phyloP scores from a whole-genome alignment of 352 stramenopile species.

The Pythium coloratum region DNA sequence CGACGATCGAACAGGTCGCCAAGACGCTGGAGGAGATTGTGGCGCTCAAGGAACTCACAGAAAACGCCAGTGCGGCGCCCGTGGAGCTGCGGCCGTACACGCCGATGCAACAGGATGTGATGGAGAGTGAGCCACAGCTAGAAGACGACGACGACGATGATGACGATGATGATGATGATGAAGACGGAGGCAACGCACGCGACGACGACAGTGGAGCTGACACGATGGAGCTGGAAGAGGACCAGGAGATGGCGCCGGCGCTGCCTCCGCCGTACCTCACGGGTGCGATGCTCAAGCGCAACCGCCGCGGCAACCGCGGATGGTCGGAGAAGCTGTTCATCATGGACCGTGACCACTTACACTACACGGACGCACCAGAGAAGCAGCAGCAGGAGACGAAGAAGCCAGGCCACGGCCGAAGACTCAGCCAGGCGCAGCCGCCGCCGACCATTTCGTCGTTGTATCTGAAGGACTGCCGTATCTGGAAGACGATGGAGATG shows the following conservation, averaged over 20 bases:
- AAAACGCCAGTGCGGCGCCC: background rate
- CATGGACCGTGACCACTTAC: conserved; percentile 66
- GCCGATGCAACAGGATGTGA: conserved; percentile 28
- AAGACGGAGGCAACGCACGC: conserved; percentile 51
- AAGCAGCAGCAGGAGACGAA: conserved; percentile 25
- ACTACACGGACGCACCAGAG: conserved; percentile 54
- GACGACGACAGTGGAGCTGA: conserved; percentile 45
- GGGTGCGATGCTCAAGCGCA: conserved; percentile 70
- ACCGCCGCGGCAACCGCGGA: conserved; percentile 63
- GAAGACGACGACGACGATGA: conserved; percentile 46
- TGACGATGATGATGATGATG: conserved; percentile 45
- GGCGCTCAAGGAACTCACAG: conserved; percentile 29
- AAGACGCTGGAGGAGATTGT: conserved; percentile 45
- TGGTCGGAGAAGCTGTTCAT: conserved; percentile 78
- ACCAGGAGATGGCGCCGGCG: conserved; percentile 30
- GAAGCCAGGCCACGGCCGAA: conserved; percentile 11
- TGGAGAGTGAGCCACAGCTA: conserved; percentile 62
- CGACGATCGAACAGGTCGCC: conserved; percentile 48
- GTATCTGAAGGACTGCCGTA: conserved; percentile 65
- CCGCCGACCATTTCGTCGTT: conserved; percentile 55
- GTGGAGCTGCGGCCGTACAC: conserved; percentile 71
- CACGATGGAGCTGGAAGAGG: conserved; percentile 38
- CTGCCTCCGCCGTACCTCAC: conserved; percentile 48
- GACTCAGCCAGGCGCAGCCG: conserved; percentile 7
- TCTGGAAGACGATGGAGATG: conserved; percentile 89